Conservation (phyloP, 1,284 basidiomycete species). For the Ustilago hordei region DNA sequence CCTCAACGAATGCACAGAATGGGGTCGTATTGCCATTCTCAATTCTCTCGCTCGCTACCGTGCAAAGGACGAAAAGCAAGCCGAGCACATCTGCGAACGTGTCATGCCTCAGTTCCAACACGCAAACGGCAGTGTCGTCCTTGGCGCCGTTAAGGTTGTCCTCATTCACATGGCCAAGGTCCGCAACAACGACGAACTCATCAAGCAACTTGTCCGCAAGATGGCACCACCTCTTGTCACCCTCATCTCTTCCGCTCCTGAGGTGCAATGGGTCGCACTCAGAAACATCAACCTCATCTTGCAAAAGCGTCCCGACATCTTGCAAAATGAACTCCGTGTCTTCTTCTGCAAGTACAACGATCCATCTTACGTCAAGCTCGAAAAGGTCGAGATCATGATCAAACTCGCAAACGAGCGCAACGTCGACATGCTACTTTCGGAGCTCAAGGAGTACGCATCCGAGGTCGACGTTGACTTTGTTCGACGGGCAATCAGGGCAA, state of each 20-base stretch:
- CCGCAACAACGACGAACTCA: slow-evolving; percentile 83
- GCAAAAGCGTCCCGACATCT: slow-evolving; percentile 88
- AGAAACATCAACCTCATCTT: slow-evolving; percentile 96
- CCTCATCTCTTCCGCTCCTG: slow-evolving; percentile 75
- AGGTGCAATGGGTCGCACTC: slow-evolving; percentile 94
- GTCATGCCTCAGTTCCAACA: slow-evolving; percentile 99
- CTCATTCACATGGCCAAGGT: slow-evolving; percentile 76
- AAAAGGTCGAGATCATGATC: slow-evolving; percentile 99
- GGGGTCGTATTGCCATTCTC: slow-evolving; percentile 94
- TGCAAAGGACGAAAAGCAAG: slow-evolving; percentile 84
- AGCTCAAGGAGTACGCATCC: slow-evolving; percentile 96
- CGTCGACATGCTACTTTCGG: slow-evolving; percentile 91
- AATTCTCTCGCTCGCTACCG: slow-evolving; percentile 86
- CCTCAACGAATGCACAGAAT: slow-evolving; percentile 97
- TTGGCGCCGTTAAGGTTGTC: slow-evolving; percentile 95
- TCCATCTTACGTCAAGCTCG: slow-evolving; percentile 96
- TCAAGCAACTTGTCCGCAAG: slow-evolving; percentile 88
- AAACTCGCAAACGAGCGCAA: slow-evolving; percentile 90
- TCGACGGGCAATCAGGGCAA: slow-evolving; percentile 90
- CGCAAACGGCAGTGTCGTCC: slow-evolving; percentile 91
- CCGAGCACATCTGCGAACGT: slow-evolving; percentile 97
- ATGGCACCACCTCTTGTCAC: slow-evolving; percentile 93
- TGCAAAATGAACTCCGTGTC: slow-evolving; percentile 95
- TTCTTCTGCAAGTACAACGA: slow-evolving; percentile 99
- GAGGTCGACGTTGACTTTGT: slow-evolving; percentile 99